A percentile compares a stretch with the other conserved stretches of the same genome.
Conservation (phyloP, 2,329 filamentous ascomycete species). For the Cladosporium sp. region DNA sequence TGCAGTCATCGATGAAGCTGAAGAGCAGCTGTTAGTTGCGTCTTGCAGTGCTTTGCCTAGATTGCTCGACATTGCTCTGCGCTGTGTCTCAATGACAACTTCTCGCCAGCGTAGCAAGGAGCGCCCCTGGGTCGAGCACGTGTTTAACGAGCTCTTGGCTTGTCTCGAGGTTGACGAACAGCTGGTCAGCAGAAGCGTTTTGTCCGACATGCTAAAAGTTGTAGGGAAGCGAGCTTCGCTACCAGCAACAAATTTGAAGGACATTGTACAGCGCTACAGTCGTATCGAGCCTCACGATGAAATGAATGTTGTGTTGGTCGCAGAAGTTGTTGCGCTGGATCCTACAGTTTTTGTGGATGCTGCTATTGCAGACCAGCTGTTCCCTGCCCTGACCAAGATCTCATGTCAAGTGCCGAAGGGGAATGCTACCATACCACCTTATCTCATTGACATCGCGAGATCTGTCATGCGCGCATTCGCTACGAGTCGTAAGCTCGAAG, state of each 20-base stretch:
- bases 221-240: constrained; percentile 18
- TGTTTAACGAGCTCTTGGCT: constrained; percentile 35
- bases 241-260: constrained; percentile 16
- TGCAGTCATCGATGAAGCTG: neutral
- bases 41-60: constrained; percentile 15
- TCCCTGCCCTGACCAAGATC: constrained; percentile 2
- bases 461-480: constrained; percentile 31
- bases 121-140: constrained; percentile 41
- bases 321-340: constrained; percentile 43
- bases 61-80: constrained; percentile 40
- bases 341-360: constrained; percentile 40
- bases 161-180: constrained; percentile 23
- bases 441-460: neutral
- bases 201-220: constrained; percentile 23
- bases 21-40: neutral
- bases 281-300: neutral
- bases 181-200: constrained; percentile 19
- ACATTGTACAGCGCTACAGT: constrained; percentile 16
- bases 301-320: constrained; percentile 39
- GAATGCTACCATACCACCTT: neutral
- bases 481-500: constrained; percentile 22
- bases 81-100: constrained; percentile 37
- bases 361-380: constrained; percentile 1
- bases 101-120: constrained; percentile 38
- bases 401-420: neutral